Evolutionary conservation across 1,284 basidiomycete genomes (phyloP).

Genomic region (Papiliotrema terrestris): DNA sequence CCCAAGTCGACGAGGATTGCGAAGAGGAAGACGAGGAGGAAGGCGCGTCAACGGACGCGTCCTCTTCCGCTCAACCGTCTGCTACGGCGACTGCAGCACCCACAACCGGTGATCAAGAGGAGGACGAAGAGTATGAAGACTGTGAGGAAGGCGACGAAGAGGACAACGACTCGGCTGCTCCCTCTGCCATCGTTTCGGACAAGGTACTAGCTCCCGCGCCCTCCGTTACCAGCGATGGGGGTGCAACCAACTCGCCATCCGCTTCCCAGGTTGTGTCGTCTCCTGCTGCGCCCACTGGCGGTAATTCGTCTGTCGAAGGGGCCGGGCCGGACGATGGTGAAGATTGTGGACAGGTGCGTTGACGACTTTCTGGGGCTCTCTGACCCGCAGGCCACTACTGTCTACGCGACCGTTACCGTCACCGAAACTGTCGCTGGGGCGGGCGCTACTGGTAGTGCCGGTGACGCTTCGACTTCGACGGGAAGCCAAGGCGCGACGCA

Average conservation of each 20-base stretch:
- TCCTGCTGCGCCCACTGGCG: neutral
- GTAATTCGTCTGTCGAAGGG: no score
- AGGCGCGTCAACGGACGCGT: neutral
- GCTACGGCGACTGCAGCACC: neutral
- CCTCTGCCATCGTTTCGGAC: neutral
- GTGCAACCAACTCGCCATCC: neutral
- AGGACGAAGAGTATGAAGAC: conserved; percentile 4
- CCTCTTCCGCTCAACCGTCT: no score
- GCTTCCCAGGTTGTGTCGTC: neutral
- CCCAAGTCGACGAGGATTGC: neutral
- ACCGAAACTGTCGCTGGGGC: conserved; percentile 1
- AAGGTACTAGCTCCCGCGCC: neutral
- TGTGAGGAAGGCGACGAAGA: neutral
- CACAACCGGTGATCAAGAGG: neutral
- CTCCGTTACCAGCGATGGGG: neutral
- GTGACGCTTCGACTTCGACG: neutral
- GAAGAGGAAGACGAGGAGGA: conserved; percentile 1
- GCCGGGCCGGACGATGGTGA: no score
- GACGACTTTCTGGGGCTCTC: neutral
- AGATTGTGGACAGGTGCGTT: neutral
- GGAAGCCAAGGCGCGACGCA: neutral
- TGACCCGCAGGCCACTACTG: conserved; percentile 1
- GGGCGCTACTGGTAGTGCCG: neutral
- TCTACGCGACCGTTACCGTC: conserved; percentile 5
- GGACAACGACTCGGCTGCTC: neutral